Conservation (phyloP, 2,329 filamentous ascomycete genomes). For the Byssochlamys sp. region DNA sequence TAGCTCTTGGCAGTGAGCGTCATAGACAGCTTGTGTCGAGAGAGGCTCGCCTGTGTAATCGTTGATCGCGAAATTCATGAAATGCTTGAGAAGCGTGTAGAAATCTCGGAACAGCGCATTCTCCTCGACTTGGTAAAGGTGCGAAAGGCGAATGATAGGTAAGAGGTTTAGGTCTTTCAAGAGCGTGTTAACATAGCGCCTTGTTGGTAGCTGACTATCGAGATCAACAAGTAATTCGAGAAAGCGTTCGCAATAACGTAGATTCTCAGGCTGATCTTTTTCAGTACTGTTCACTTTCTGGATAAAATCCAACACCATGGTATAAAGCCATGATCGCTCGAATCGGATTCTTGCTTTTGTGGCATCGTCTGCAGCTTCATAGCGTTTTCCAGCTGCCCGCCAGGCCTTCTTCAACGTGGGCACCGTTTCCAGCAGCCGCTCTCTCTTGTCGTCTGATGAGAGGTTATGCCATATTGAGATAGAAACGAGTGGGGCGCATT, state of each 20-base stretch:
- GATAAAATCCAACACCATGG: constrained; percentile 73
- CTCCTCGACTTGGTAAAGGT: constrained; percentile 63
- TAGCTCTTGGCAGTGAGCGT: constrained; percentile 65
- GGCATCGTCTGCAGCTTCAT: constrained; percentile 71
- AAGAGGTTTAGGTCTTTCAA: constrained; percentile 77
- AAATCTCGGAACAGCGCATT: constrained; percentile 74
- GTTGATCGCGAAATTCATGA: constrained; percentile 78
- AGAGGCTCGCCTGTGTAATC: constrained; percentile 77
- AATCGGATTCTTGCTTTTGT: constrained; percentile 74
- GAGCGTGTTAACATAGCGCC: constrained; percentile 84
- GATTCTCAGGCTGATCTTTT: constrained; percentile 45
- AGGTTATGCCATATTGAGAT: constrained; percentile 95
- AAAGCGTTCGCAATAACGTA: constrained; percentile 85
- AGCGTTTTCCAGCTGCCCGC: constrained; percentile 77
- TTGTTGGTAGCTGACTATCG: constrained; percentile 83
- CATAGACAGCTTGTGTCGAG: constrained; percentile 62
- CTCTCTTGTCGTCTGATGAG: constrained; percentile 64
- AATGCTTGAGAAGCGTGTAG: constrained; percentile 70
- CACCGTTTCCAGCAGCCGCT: constrained; percentile 61
- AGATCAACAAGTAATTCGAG: constrained; percentile 82
- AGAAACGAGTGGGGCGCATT: constrained; percentile 88
- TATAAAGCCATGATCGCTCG: constrained; percentile 87
- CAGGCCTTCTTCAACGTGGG: constrained; percentile 77
- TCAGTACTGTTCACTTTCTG: constrained; percentile 54
- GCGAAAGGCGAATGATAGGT: constrained; percentile 66